Base-by-base conservation (phyloP, 1,139 yeast species). In the Hanseniaspora sp. region DNA sequence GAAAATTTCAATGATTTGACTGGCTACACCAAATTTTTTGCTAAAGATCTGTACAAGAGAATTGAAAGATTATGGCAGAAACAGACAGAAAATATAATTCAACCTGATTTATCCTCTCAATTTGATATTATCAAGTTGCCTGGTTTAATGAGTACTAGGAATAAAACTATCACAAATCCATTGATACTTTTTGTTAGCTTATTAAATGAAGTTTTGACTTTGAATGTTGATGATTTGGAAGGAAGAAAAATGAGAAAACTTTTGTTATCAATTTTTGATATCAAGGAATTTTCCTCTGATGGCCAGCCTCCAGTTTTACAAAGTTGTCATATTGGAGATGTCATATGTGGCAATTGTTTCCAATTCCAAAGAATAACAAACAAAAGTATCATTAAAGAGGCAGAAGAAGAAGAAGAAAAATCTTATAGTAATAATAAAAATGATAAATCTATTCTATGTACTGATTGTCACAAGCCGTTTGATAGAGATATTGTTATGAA, bases 351-450 rank as follows among this genome's bases (percentile, higher is more conserved):
- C 57, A 77, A 83, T 61, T 94, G 99, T 69, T 82, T 81, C 59
- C 77, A 72, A 60, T 78, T 31, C 18, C 54, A 51, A 45, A 47
- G 31, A 33, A 44, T 51, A 82, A 38, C 73, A 82, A 43, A 95
- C 86, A 61, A 71, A 92, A 51, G 97, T 92, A 68, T 71, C 90
- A 53, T 92, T 97, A 67, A 79, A 82, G 45, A 87, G 82, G 60
- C 77, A 67, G 66, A 75, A 64, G 46, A 66, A 60, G 55, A 41
- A 59, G 6, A 68, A 82, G 11, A 86, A 92, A 83, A 67, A 69
- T 12, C 35, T 23, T 4, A 23, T 23, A 23, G 4, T 23, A 23
- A 23, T 4, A 23, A 4, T 23, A 23, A 23, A 23, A 23, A 23
- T 23, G 7, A n/a, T 48, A 83, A 68, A 69, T 11, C 17, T 18